Evolutionary conservation across 2,329 filamentous ascomycete genomes (phyloP).

Genomic region (Aspergillus transmontanensis): DNA sequence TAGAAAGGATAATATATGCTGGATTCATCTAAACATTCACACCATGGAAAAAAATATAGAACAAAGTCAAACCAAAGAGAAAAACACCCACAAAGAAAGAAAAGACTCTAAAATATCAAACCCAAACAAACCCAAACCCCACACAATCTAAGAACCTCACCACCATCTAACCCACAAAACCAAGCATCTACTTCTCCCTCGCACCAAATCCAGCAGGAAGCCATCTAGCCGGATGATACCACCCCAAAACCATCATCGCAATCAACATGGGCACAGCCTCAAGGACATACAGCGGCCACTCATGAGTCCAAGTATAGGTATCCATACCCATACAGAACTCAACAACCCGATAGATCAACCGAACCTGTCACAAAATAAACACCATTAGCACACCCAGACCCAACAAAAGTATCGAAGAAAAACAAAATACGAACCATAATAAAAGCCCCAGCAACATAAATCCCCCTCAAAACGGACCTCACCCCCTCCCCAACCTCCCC

Average conservation of each 20-base stretch:
- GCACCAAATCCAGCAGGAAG: constrained; percentile 28
- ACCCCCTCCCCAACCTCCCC: constrained; percentile 37
- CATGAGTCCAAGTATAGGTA: constrained; percentile 53
- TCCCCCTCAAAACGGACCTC: constrained; percentile 43
- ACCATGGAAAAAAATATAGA: neutral
- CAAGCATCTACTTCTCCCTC: constrained; percentile 2
- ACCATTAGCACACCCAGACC: neutral
- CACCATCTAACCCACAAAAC: neutral
- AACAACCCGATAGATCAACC: constrained; percentile 57
- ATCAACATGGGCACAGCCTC: constrained; percentile 50
- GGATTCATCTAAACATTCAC: too few relatives aligned
- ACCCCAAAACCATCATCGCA: constrained; percentile 52
- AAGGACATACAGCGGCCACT: constrained; percentile 58
- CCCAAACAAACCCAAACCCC: neutral
- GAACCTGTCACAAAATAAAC: constrained; percentile 36
- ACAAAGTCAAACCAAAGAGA: neutral
- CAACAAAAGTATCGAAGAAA: constrained; percentile 3
- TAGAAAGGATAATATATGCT: neutral
- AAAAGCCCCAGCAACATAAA: constrained; percentile 49
- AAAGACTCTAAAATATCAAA: neutral
- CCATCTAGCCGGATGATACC: constrained; percentile 52
- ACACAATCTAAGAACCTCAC: neutral
- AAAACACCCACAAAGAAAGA: neutral
- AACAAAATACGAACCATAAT: constrained; percentile 42
- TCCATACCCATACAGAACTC: constrained; percentile 57